Conservation (phyloP, 331 rosid genomes). For the Acacia pycnantha region DNA sequence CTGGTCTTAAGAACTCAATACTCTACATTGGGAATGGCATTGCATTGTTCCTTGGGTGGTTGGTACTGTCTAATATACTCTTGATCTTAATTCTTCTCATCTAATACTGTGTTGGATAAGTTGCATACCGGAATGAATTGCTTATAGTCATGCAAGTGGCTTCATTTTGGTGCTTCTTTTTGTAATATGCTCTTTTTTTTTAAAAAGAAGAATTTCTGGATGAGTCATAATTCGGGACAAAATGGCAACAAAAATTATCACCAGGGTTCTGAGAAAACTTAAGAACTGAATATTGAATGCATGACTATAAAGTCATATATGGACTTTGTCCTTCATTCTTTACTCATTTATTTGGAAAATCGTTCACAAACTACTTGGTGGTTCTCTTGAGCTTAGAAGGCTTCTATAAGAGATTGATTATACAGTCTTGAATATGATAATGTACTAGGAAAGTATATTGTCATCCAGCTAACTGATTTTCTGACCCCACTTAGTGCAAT, state of each 20-base stretch:
- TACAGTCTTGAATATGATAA: constrained; percentile 1
- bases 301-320: neutral
- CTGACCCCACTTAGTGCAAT: neutral
- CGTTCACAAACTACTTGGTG: neutral
- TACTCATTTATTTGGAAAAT: neutral
- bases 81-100: constrained; percentile 20
- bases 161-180: constrained; percentile 11
- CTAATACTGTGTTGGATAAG: neutral
- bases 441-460: neutral
- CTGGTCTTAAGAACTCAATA: constrained; percentile 71
- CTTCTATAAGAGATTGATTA: neutral
- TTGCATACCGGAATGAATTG: constrained; percentile 19
- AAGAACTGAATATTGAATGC: constrained; percentile 7
- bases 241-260: constrained; percentile 3
- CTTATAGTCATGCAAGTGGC: constrained; percentile 19
- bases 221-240: constrained; percentile 8
- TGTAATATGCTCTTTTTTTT: neutral
- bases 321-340: neutral
- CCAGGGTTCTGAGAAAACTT: constrained; percentile 12
- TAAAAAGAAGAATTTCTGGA: neutral
- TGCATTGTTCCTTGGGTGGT: constrained; percentile 91
- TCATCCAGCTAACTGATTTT: constrained; percentile 3
- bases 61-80: constrained; percentile 68
- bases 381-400: constrained; percentile 14
- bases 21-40: constrained; percentile 68